Evolutionary conservation across 2,329 filamentous ascomycete genomes (phyloP), one percentile per base, ranked within the genome.

Genomic region (Beauveria varroae): DNA sequence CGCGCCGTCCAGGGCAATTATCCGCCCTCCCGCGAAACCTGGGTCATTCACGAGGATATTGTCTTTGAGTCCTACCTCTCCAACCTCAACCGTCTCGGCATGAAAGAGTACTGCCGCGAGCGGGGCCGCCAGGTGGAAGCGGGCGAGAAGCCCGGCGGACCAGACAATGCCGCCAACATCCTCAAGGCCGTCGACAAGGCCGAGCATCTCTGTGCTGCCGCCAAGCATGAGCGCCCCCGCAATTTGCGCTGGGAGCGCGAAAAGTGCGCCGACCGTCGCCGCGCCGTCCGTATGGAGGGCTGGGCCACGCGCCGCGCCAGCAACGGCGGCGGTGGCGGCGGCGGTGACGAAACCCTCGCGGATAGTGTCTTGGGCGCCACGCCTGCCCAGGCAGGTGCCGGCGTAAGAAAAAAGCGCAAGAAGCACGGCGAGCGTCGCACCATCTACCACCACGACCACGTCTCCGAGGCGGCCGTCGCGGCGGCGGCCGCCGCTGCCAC

Each of bases 31-130:
- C 57, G 57, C 49, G 59, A 61, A 24, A 61, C 51, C 24, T 61
- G 59, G 59, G 44, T 61, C 59, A 55, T 61, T 12, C 52, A 61
- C 37, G 44, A 55, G 22, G 59, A 61, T 22, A 55, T 61, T 43
- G 59, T 49, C 44, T 55, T 61, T 30, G 59, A 61, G 44, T 49
- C 59, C 22, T 55, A 61, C 30, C 59, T 61, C 51, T 53, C 53
- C 22, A 40, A 49, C 46, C 59, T 61, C 52, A 61, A 61, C 52
- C 59, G 59, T 34, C 52, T 61, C 5, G 59, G 52, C 24, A 61
- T 61, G 59, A 61, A 61, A 53, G 59, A 61, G 59, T 61, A 61
- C 59, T 61, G 59, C 52, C 59, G 59, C 34, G 59, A 47, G 30
- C 59, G 59, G 18, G 59, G 52, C 28, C 51, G 50, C 30, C 59